Conservation (phyloP, 768 basidiomycete species). For the Trametes cingulata region DNA sequence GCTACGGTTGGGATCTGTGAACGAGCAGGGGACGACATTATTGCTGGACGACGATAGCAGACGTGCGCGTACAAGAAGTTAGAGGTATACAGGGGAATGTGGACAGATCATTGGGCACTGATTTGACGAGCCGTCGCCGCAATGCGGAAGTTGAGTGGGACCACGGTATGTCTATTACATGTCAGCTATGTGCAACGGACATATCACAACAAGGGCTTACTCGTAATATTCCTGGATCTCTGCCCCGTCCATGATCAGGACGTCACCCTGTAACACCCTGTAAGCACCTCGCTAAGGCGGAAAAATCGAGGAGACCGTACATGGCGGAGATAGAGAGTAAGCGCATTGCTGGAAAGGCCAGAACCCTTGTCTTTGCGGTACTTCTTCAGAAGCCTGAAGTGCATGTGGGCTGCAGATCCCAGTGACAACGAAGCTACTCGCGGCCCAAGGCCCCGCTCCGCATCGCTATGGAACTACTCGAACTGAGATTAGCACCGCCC, state of each 20-base stretch:
- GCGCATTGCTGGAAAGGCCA: conserved; percentile 34
- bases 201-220: conserved; percentile 39
- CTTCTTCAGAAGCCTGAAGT: conserved; percentile 58
- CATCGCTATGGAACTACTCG: conserved; percentile 75
- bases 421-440: conserved; percentile 75
- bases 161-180: conserved; percentile 64
- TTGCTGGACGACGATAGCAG: too few relatives aligned
- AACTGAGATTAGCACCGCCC: not conserved
- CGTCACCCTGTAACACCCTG: conserved; percentile 57
- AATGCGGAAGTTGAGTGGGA: conserved; percentile 74
- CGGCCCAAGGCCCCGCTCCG: conserved; percentile 71
- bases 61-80: not conserved
- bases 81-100: not conserved
- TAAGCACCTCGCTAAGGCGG: not conserved
- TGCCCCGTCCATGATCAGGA: conserved; percentile 75
- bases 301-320: conserved; percentile 39
- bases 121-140: conserved; percentile 79
- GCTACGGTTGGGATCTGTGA: too few relatives aligned
- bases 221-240: conserved; percentile 70
- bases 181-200: conserved; percentile 2
- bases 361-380: conserved; percentile 35
- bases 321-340: conserved; percentile 66
- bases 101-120: conserved; percentile 23
- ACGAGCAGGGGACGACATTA: too few relatives aligned
- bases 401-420: conserved; percentile 77